phyloP scores from a whole-genome alignment of 768 basidiomycete genomes.

The Rhodosporidiobolus odoratus region DNA sequence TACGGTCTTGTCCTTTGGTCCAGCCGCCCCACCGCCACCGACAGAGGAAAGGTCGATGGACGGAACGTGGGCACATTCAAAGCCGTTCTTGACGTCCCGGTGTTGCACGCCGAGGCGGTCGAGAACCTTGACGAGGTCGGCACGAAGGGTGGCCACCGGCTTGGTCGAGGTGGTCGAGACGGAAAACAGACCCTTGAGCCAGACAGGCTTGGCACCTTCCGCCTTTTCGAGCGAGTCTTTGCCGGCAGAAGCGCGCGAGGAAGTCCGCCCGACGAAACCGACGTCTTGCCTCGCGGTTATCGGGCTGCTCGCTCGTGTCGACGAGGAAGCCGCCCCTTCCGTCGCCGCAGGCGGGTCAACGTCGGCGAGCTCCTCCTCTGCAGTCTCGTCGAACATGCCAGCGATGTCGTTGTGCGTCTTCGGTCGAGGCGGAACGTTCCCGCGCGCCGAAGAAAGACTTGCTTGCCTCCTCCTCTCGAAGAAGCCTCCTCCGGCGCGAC shows the following conservation, averaged over 20 bases:
- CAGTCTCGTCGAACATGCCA: conserved; percentile 29
- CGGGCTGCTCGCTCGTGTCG: not conserved
- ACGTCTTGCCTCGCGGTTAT: not conserved
- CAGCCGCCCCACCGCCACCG: conserved; percentile 8
- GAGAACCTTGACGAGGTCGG: conserved; percentile 77
- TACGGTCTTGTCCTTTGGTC: conserved; percentile 2
- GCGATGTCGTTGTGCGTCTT: conserved; percentile 23
- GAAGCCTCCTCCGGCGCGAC: conserved; percentile 15
- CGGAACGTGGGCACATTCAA: conserved; percentile 91
- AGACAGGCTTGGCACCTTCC: conserved; percentile 86
- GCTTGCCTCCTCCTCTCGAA: conserved; percentile 26
- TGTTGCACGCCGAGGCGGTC: conserved; percentile 95
- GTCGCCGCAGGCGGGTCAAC: too few species aligned
- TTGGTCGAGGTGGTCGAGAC: conserved; percentile 95
- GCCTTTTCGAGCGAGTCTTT: conserved; percentile 40
- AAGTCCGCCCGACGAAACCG: conserved; percentile 15
- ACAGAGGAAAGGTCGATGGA: conserved; percentile 85
- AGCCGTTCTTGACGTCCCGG: conserved; percentile 80
- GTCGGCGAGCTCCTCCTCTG: conserved; percentile 29
- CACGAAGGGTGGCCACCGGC: conserved; percentile 67
- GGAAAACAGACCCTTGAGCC: conserved; percentile 92
- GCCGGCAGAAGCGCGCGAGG: conserved; percentile 1
- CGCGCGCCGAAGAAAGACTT: not conserved
- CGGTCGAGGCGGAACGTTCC: conserved; percentile 1
- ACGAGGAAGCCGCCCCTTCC: not conserved